A percentile compares a stretch with the other conserved stretches of the same genome.
phyloP scores from a whole-genome alignment of 2,329 filamentous ascomycete genomes.

The Ophiostoma sp. region DNA sequence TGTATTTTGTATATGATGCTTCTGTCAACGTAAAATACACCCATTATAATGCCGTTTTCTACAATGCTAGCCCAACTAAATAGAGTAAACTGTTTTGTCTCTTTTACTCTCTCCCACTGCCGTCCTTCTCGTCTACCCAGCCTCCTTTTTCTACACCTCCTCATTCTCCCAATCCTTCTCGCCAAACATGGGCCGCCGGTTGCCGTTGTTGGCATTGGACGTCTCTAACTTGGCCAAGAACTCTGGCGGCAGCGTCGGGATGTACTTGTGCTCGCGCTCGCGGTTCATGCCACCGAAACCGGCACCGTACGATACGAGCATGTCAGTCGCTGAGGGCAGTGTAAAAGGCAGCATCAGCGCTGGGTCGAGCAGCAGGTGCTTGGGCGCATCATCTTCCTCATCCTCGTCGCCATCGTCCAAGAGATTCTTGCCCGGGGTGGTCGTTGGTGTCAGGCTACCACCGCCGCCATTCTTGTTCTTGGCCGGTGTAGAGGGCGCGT shows the following conservation, averaged over 20 bases:
- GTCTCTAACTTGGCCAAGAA: conserved; percentile 84
- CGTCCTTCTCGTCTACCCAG: not conserved
- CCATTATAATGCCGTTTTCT: conserved; percentile 16
- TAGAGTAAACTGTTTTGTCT: not conserved
- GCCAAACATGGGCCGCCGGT: conserved; percentile 56
- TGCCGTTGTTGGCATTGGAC: conserved; percentile 44
- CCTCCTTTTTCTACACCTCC: conserved; percentile 46
- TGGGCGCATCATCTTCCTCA: conserved; percentile 68
- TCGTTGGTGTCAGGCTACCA: conserved; percentile 40
- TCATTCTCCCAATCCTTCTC: conserved; percentile 69
- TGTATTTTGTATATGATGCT: conserved; percentile 3
- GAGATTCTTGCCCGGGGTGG: conserved; percentile 46
- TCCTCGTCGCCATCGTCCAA: conserved; percentile 44
- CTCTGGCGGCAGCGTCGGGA: conserved; percentile 90
- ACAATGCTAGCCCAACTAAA: conserved; percentile 17
- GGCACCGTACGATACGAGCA: conserved; percentile 92
- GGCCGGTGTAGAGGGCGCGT: conserved; percentile 21
- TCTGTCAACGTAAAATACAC: not conserved
- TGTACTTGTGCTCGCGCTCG: conserved; percentile 91
- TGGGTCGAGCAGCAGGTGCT: conserved; percentile 80
- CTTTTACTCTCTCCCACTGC: not conserved
- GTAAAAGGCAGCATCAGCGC: conserved; percentile 92
- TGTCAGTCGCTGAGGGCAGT: conserved; percentile 94
- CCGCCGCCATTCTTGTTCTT: conserved; percentile 33
- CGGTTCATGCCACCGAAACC: conserved; percentile 91